Evolutionary conservation across 768 basidiomycete species (phyloP), one percentile per base, ranked within the genome.

Genomic region (Hypsizygus marmoreus): DNA sequence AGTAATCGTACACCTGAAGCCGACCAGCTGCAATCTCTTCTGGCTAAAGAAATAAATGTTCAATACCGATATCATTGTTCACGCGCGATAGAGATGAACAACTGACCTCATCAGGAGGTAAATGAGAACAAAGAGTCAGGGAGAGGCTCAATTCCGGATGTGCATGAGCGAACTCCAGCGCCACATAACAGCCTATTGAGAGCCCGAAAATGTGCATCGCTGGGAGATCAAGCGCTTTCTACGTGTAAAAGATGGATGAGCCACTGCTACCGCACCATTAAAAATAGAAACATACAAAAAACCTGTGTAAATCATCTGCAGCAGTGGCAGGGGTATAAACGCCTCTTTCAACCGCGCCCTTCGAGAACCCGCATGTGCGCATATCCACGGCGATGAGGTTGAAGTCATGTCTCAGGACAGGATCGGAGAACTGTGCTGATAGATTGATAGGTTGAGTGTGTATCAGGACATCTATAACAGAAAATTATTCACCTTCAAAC

Each of bases 351-450:
- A 66, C 58, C 16, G 55, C 41, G 4, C 66, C 66, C 19, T 49
- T 50, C 10, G 70, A 68, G 9, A 58, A 54, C 9, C 70, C 72
- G 48, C 59, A 59, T 1, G 55, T 58, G n/a, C 69, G 67, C 37
- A 64, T 51, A 34, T 73, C 68, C 16, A 72, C 40, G 16, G 59
- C 58, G 13, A 73, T 53, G 7, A 71, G 64, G 50, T 71, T 73
- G 56, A 71, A 72, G 28, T 62, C 62, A 6, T 32, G 36, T 22
- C 72, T 59, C 8, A 71, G 56, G 5, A 47, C 48, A 20, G 61
- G 59, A 49, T 72, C 69, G 3, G 63, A 43, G 35, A 72, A 72
- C 47, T 72, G 70, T 30, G 53, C 70, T 70, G 28, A 10, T 19
- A 40, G 13, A 47, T 17, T 8, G 23, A 19, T 10, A 22, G 39